Percentiles rank a stretch among this genome's conserved stretches.
Conservation (phyloP, 108 stramenopile species). For the Skeletonema tropicum region DNA sequence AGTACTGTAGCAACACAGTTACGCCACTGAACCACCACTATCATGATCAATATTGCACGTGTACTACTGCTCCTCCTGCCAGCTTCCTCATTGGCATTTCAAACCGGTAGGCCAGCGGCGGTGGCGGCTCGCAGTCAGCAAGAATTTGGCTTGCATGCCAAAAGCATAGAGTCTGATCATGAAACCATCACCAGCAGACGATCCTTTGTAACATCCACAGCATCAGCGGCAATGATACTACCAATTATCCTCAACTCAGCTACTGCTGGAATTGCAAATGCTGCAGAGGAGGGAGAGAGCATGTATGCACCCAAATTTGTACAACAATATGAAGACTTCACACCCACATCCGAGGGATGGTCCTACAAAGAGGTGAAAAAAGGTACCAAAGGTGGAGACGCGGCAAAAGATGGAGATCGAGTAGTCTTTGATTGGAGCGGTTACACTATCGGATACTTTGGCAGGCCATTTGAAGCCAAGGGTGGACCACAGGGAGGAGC, state of each 20-base stretch:
- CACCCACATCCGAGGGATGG: constrained; percentile 58
- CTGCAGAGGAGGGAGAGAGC: constrained; percentile 8
- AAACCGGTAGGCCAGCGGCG: background rate
- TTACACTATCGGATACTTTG: constrained; percentile 95
- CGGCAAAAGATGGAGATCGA: constrained; percentile 64
- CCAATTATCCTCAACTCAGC: background rate
- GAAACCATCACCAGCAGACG: background rate
- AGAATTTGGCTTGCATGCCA: background rate
- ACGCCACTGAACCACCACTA: background rate
- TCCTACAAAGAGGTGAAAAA: constrained; percentile 74
- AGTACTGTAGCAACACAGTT: no score
- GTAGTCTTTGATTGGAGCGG: constrained; percentile 97
- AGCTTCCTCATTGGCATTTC: background rate
- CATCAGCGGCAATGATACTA: background rate
- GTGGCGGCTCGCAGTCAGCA: background rate
- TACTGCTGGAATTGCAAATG: background rate
- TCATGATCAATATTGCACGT: background rate
- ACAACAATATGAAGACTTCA: constrained; percentile 80
- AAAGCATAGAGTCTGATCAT: background rate
- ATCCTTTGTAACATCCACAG: background rate
- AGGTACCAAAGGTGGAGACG: constrained; percentile 47
- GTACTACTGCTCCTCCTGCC: background rate
- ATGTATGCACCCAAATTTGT: constrained; percentile 62
- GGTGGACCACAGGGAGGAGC: constrained; percentile 87
- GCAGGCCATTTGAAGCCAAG: constrained; percentile 91